Base-by-base conservation (phyloP, 177 flowering plant genomes). In the Vitis hybrid region DNA sequence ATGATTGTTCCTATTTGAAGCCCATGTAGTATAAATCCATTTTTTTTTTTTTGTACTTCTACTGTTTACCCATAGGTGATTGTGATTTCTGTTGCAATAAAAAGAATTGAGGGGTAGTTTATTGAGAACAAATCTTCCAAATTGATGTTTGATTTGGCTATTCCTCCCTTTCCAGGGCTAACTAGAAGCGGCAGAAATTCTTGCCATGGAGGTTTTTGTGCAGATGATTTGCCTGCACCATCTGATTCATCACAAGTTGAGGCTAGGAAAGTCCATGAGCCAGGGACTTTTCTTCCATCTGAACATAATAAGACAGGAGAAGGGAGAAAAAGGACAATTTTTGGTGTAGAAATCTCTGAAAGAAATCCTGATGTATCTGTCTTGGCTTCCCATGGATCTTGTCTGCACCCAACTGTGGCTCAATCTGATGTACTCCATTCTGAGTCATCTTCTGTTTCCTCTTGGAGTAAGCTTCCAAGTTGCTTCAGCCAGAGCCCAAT, bases 261-360 rank as follows among this genome's bases (percentile, higher is more conserved):
- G 63, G 57, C 73, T 53, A 67, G 56, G 47, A 79, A 67, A 56
- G 65, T 65, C 13, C 76, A 64, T 62, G 81, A 71, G 55, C 51
- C 58, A 55, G 71, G 76, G 38, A 55, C 59, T 59, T 73, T 62
- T 75, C 62, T 64, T 60, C 33, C 60, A 28, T 65, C 73, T 59
- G 82, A 75, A 71, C 73, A 74, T 47, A 58, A 13, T 54, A 73
- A 68, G n/a, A 65, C 68, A 50, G 78, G 68, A 57, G 51, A 64
- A 53, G 71, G 59, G 77, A 72, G 14, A 54, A 84, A 69, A 63
- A 79, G 60, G 73, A 80, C 61, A 67, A 60, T 78, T 52, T 82
- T 77, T 78, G 85, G 86, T 52, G 75, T 74, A 14, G 86, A 79
- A 64, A 75, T 86, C 47, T 74, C 75, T 49, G 82, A 78, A 64